Base-by-base conservation (phyloP, 108 stramenopile genomes). In the Craspedostauros australis region DNA sequence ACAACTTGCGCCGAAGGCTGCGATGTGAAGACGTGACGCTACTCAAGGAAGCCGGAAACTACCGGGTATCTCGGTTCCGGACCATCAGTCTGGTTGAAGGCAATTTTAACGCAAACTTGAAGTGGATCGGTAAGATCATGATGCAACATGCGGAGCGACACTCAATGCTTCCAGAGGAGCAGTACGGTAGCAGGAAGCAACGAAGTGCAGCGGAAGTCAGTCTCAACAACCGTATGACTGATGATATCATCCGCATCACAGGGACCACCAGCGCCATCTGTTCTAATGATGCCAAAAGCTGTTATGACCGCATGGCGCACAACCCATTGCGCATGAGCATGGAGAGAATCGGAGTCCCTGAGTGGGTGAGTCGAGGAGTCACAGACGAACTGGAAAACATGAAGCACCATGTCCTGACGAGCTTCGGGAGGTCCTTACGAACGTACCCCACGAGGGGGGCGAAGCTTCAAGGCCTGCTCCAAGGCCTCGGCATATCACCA, bases 401-500 rank as follows among this genome's bases (percentile, higher is more conserved):
- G 40, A 4, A 31, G 29, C 57, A 58, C 37, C 14, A 15, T 29
- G 46, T 58, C 5, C 28, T 21, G 12, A 58, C 57, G 22, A 30
- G 8, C 11, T 46, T 20, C 34, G 57, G 57, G 12, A 11, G 15
- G 3, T 42, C 39, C 15, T 12, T 9, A 4, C 7, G 20, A 4
- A 3, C 7, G 11, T 42, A 43, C 28, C 29, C 16, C 19, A 29
- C 27, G 16, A 9, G 4, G 1, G 15, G 44, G 16, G 29, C 22
- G 1, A 42, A 49, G 25, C 27, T 39, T 24, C 48, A 48, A 39
- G 52, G 59, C 32, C 22, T 62, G 9, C 31, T 29, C 7, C 74
- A 76, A 46, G 74, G 74, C n/a, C 70, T 66, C 42, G 68, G 62
- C 7, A 57, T 44, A 21, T 67, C 48, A 9, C 73, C 73, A 19